phyloP scores from a whole-genome alignment of 225 moss, liverwort and hornwort species.

The Sphagnum tenellum region DNA sequence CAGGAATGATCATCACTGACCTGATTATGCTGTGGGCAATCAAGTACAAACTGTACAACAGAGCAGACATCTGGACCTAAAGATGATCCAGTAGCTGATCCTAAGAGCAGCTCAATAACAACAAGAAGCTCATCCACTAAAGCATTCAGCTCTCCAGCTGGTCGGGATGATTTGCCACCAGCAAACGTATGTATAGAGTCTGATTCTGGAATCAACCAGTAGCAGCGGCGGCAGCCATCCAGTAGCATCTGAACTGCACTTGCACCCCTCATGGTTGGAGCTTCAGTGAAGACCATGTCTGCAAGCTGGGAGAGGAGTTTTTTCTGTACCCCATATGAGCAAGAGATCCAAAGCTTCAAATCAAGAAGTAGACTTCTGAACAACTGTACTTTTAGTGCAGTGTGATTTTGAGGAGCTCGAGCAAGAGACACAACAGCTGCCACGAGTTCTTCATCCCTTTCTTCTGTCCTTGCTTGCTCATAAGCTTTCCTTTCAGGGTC shows the following conservation, averaged over 20 bases:
- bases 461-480: constrained; percentile 71
- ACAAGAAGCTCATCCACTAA: constrained; percentile 97
- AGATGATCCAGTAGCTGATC: constrained; percentile 72
- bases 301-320: constrained; percentile 90
- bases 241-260: constrained; percentile 95
- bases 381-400: constrained; percentile 77
- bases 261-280: constrained; percentile 84
- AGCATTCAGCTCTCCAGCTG: constrained; percentile 93
- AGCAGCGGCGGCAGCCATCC: constrained; percentile 98
- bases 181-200: constrained; percentile 81
- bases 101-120: constrained; percentile 88
- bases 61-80: constrained; percentile 91
- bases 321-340: constrained; percentile 95
- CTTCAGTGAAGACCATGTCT: constrained; percentile 94
- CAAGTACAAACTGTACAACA: constrained; percentile 94
- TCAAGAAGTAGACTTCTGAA: constrained; percentile 89
- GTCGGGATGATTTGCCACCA: constrained; percentile 65
- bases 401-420: constrained; percentile 82
- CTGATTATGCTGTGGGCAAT: constrained; percentile 99
- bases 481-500: constrained; percentile 41
- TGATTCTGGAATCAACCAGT: constrained; percentile 87
- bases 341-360: constrained; percentile 94
- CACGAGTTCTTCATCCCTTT: constrained; percentile 91
- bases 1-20: constrained; percentile 9
- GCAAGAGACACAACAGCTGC: constrained; percentile 96